These are phyloP conservation scores for Leccinum pellstonianum DNA, from an alignment of 768 basidiomycete species.

Conservation along the genomic window DNA sequence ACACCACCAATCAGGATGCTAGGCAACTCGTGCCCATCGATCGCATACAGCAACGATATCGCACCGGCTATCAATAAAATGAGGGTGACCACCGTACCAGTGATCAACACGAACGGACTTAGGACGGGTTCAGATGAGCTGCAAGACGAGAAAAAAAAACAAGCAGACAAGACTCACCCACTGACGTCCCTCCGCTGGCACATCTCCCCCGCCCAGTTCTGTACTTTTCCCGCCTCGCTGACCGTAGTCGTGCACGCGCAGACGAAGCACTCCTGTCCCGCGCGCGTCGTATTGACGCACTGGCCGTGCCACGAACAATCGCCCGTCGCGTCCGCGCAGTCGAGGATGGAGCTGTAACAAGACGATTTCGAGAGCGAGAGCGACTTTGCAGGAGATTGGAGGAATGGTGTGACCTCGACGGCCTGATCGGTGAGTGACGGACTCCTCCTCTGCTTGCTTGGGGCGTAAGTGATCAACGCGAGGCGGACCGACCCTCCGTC, in stretches of 20 bases:
- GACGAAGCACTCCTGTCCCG: conserved; percentile 51
- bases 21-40: conserved; percentile 66
- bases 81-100: conserved; percentile 65
- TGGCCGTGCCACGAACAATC: conserved; percentile 69
- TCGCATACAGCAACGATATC: conserved; percentile 59
- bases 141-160: not conserved
- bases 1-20: conserved; percentile 68
- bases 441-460: conserved; percentile 39
- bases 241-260: conserved; percentile 50
- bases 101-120: conserved; percentile 73
- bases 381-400: conserved; percentile 37
- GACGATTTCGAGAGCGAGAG: conserved; percentile 46
- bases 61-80: conserved; percentile 67
- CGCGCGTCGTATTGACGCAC: conserved; percentile 60
- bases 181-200: conserved; percentile 82
- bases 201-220: conserved; percentile 70
- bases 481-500: conserved; percentile 39
- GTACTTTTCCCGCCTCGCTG: conserved; percentile 51
- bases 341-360: conserved; percentile 55
- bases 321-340: conserved; percentile 61
- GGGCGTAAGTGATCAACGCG: conserved; percentile 52
- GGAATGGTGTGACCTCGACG: conserved; percentile 35
- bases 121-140: not conserved
- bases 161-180: conserved; percentile 52
- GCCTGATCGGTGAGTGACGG: conserved; percentile 44